Conservation (phyloP, 176 grass and related monocot genomes). For the Raddia guianensis region DNA sequence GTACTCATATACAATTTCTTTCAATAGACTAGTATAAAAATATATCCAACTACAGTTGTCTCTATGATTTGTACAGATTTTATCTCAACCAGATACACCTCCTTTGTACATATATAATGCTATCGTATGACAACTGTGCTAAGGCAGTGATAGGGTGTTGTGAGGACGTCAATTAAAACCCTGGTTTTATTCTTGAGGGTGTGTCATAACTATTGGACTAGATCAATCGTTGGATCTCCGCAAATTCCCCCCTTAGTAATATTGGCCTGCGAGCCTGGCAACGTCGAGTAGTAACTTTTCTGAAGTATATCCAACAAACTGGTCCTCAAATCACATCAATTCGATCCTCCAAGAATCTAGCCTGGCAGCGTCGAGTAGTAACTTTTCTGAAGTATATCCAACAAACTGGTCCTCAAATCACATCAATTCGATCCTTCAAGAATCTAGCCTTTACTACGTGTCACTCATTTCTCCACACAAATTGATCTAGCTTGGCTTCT, state of each 20-base stretch:
- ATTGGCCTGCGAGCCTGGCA: background rate
- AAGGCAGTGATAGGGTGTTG: no score
- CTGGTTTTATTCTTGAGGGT: no score
- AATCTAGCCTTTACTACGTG: constrained; percentile 18
- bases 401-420: constrained; percentile 19
- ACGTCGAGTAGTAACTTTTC: constrained; percentile 15
- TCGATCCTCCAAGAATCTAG: constrained; percentile 15
- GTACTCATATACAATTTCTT: background rate
- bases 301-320: constrained; percentile 23
- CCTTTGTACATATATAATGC: background rate
- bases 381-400: constrained; percentile 31
- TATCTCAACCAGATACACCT: background rate
- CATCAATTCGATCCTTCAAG: constrained; percentile 27
- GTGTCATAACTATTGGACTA: no score
- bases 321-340: constrained; percentile 20
- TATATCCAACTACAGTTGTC: background rate
- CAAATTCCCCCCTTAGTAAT: background rate
- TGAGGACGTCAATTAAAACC: no score
- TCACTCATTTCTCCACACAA: constrained; percentile 34
- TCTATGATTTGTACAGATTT: background rate
- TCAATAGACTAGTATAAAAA: no score
- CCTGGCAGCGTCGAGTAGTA: background rate
- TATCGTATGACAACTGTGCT: no score
- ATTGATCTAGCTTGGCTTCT: constrained; percentile 3
- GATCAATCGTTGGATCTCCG: no score